Conservation (phyloP, 768 basidiomycete genomes). For the Agaricus sinodeliciosus region DNA sequence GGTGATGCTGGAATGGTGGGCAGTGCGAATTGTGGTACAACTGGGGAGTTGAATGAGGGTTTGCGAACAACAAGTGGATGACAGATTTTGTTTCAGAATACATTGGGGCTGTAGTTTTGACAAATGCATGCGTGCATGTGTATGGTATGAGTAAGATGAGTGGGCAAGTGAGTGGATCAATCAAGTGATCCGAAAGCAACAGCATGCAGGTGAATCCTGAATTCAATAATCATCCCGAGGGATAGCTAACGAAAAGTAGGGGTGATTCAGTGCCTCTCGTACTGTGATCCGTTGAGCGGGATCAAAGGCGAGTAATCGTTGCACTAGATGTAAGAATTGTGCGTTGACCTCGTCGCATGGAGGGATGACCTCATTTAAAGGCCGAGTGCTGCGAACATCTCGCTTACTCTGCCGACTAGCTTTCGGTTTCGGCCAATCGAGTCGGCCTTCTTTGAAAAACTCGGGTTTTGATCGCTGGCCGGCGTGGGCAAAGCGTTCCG, state of each 20-base stretch:
- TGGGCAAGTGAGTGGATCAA: slow-evolving; percentile 2
- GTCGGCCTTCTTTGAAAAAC: slow-evolving; percentile 85
- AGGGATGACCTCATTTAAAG: slow-evolving; percentile 83
- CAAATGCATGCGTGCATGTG: background rate
- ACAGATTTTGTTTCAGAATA: slow-evolving; percentile 9
- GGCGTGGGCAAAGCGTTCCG: slow-evolving; percentile 71
- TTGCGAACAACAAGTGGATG: background rate
- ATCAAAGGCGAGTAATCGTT: slow-evolving; percentile 84
- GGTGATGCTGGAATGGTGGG: background rate
- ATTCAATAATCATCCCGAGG: slow-evolving; percentile 37
- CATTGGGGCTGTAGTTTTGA: slow-evolving; percentile 3
- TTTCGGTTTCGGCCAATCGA: slow-evolving; percentile 91
- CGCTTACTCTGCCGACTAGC: slow-evolving; percentile 88
- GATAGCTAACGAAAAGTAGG: slow-evolving; percentile 71
- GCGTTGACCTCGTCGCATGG: slow-evolving; percentile 67
- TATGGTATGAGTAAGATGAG: background rate
- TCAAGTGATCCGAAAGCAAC: background rate
- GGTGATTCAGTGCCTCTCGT: slow-evolving; percentile 80
- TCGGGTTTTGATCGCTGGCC: slow-evolving; percentile 82
- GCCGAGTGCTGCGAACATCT: slow-evolving; percentile 82
- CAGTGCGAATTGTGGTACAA: slow-evolving; percentile 5
- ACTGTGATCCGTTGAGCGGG: slow-evolving; percentile 85
- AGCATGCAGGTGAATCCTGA: background rate
- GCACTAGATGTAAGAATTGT: slow-evolving; percentile 84
- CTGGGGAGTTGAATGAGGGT: background rate